Conservation (phyloP, 176 grass and related monocot genomes). For the Musa itinerans region DNA sequence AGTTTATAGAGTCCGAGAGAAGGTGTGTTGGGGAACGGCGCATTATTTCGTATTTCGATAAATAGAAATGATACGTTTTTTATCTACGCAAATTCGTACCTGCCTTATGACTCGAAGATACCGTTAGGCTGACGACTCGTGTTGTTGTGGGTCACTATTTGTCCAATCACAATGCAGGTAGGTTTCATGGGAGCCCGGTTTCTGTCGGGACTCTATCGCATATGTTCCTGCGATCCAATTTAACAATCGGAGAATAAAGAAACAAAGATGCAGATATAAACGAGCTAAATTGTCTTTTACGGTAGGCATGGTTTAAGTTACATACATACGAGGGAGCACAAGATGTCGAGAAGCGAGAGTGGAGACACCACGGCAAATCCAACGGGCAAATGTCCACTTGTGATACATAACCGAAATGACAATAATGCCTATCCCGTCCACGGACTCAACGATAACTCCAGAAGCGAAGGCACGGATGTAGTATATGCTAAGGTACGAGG, state of each 20-base stretch:
- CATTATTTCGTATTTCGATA: no score
- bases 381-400: neutral
- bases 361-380: neutral
- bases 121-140: no score
- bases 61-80: no score
- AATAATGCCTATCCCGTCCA: neutral
- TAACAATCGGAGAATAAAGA: neutral
- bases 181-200: neutral
- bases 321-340: neutral
- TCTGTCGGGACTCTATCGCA: neutral
- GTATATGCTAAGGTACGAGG: neutral
- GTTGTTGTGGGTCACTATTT: no score
- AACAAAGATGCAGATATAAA: neutral
- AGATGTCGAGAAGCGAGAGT: neutral
- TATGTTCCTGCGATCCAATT: neutral
- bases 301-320: neutral
- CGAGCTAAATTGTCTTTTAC: neutral
- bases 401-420: neutral
- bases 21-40: no score
- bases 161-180: neutral
- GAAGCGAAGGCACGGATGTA: neutral
- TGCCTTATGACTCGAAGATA: no score
- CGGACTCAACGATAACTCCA: neutral
- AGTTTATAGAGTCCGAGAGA: neutral
- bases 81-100: no score